Conservation (phyloP, 1,284 basidiomycete species). For the Schizopora paradoxa region DNA sequence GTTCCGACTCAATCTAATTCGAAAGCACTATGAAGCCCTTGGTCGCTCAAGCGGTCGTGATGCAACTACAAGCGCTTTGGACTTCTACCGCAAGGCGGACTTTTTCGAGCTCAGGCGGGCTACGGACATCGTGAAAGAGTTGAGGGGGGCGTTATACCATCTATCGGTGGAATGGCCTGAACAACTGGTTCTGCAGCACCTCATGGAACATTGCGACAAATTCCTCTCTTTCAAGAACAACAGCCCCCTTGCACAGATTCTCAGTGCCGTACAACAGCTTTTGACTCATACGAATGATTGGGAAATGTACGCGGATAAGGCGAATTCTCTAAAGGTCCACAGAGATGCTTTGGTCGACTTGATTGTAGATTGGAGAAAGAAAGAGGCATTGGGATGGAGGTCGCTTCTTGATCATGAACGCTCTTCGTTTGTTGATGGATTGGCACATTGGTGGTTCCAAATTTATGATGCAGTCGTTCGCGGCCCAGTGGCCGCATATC, state of each 20-base stretch:
- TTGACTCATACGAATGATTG: conserved; percentile 91
- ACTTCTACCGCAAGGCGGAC: conserved; percentile 82
- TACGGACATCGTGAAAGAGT: conserved; percentile 42
- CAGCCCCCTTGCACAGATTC: conserved; percentile 78
- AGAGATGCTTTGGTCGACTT: conserved; percentile 66
- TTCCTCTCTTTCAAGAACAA: conserved; percentile 63
- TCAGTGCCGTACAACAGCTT: conserved; percentile 84
- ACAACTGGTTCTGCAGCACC: conserved; percentile 91
- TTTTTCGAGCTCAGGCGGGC: conserved; percentile 65
- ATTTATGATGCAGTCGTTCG: conserved; percentile 80
- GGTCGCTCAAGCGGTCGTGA: too few relatives aligned
- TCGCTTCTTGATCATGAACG: conserved; percentile 74
- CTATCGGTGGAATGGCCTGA: conserved; percentile 90
- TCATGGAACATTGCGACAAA: conserved; percentile 70
- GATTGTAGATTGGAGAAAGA: conserved; percentile 86
- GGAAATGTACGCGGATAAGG: conserved; percentile 90
- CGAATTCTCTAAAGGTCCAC: conserved; percentile 72
- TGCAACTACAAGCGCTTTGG: conserved; percentile 44
- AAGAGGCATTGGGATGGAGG: conserved; percentile 89
- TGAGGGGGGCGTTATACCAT: conserved; percentile 48
- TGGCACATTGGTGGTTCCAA: conserved; percentile 89
- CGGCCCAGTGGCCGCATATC: conserved; percentile 50
- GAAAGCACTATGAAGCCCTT: neutral
- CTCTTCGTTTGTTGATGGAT: conserved; percentile 51
- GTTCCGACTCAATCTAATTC: conserved; percentile 37